A percentile compares a stretch with the other conserved stretches of the same genome.
Conservation (phyloP, 768 basidiomycete genomes). For the Pisolithus sp. region DNA sequence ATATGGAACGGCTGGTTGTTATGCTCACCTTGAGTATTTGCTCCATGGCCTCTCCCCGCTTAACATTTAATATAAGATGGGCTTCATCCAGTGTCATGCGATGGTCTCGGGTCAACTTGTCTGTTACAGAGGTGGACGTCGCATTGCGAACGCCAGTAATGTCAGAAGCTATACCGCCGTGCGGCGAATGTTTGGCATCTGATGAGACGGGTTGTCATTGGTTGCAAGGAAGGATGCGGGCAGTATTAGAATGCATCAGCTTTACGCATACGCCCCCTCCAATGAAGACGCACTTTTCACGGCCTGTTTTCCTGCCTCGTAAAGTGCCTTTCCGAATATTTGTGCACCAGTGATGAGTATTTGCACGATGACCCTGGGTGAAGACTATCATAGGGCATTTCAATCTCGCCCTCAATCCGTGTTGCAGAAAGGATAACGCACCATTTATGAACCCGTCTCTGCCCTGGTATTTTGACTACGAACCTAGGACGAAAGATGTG, state of each 20-base stretch:
- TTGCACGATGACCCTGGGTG: conserved; percentile 72
- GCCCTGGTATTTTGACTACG: neutral
- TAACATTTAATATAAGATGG: conserved; percentile 83
- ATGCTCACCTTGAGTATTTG: conserved; percentile 60
- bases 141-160: conserved; percentile 71
- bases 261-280: neutral
- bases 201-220: neutral
- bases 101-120: conserved; percentile 77
- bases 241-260: neutral
- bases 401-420: neutral
- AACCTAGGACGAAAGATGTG: no score
- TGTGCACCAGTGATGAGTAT: conserved; percentile 70
- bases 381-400: conserved; percentile 49
- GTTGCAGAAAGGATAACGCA: neutral
- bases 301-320: conserved; percentile 87
- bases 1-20: neutral
- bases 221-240: neutral
- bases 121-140: conserved; percentile 66
- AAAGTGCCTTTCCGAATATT: conserved; percentile 87
- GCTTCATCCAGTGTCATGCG: conserved; percentile 97
- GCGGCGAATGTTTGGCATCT: conserved; percentile 85
- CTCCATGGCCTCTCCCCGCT: conserved; percentile 65
- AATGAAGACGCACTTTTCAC: conserved; percentile 67
- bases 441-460: neutral
- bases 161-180: conserved; percentile 60